Conservation (phyloP, 1,139 yeast genomes). For the Suhomyces coccinellae region DNA sequence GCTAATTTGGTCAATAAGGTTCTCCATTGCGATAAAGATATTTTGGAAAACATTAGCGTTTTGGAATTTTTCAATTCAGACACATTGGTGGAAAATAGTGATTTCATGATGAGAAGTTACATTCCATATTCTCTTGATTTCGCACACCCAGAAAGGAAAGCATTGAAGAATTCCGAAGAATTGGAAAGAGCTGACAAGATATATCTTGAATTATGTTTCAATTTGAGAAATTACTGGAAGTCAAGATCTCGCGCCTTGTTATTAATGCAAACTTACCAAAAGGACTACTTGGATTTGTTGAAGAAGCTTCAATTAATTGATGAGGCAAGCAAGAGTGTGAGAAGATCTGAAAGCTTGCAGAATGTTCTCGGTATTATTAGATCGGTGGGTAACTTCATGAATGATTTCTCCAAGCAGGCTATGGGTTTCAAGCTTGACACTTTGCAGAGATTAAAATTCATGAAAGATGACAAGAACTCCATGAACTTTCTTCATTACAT, state of each 20-base stretch:
- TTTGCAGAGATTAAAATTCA: slow-evolving; percentile 76
- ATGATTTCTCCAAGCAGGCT: slow-evolving; percentile 77
- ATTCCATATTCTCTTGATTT: slow-evolving; percentile 70
- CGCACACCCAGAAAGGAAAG: slow-evolving; percentile 34
- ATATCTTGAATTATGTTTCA: slow-evolving; percentile 74
- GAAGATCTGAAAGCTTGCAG: slow-evolving; percentile 62
- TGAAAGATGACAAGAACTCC: slow-evolving; percentile 79
- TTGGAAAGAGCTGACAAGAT: slow-evolving; percentile 82
- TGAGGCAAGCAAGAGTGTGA: slow-evolving; percentile 62
- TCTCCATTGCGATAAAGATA: slow-evolving; percentile 68
- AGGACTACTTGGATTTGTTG: slow-evolving; percentile 70
- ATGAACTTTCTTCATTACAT: slow-evolving; percentile 84
- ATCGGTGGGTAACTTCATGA: slow-evolving; percentile 92
- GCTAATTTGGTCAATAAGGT: slow-evolving; percentile 65
- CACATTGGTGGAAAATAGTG: slow-evolving; percentile 70
- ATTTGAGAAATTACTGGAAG: slow-evolving; percentile 81
- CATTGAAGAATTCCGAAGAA: slow-evolving; percentile 59
- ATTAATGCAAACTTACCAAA: slow-evolving; percentile 64
- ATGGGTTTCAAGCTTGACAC: slow-evolving; percentile 83
- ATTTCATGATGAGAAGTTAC: slow-evolving; percentile 61
- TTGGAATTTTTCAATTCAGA: slow-evolving; percentile 81
- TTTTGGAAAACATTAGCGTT: slow-evolving; percentile 66
- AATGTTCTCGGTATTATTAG: slow-evolving; percentile 73
- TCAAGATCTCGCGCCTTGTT: slow-evolving; percentile 79
- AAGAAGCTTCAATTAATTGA: slow-evolving; percentile 66